phyloP scores from a whole-genome alignment of 371 early-diverging fungal genomes.

The Syncephalastrum sp. region DNA sequence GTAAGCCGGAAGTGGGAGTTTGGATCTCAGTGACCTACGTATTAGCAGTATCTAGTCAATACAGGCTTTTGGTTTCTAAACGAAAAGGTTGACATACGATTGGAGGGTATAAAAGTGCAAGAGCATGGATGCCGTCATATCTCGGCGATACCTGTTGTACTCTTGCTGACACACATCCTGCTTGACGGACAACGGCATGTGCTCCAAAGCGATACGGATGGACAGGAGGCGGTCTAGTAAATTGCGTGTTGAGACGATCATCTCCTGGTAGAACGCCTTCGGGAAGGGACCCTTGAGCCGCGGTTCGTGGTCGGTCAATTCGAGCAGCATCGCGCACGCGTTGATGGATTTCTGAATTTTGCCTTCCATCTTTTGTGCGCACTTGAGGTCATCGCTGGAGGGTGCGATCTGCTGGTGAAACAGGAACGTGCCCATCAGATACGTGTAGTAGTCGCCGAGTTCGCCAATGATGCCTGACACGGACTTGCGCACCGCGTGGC shows the following conservation, averaged over 20 bases:
- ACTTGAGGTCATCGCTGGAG: conserved; percentile 29
- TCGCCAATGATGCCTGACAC: conserved; percentile 36
- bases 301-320: conserved; percentile 58
- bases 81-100: conserved; percentile 8
- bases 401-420: conserved; percentile 27
- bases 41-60: no score
- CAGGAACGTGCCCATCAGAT: conserved; percentile 38
- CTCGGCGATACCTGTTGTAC: conserved; percentile 46
- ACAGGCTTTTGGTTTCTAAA: neutral
- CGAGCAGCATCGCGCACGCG: conserved; percentile 44
- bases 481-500: conserved; percentile 55
- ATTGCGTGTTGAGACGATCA: conserved; percentile 54
- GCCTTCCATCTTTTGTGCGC: conserved; percentile 38
- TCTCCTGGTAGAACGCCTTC: conserved; percentile 51
- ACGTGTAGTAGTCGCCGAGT: conserved; percentile 46
- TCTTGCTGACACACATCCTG: conserved; percentile 30
- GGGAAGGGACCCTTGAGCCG: conserved; percentile 61
- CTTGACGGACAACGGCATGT: conserved; percentile 51
- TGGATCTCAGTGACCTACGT: conserved; percentile 43
- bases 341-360: conserved; percentile 39
- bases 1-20: conserved; percentile 55
- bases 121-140: conserved; percentile 51
- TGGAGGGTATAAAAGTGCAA: conserved; percentile 51
- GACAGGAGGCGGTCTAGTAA: conserved; percentile 55
- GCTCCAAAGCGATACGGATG: conserved; percentile 48